A percentile compares a stretch with the other conserved stretches of the same genome.
Evolutionary conservation across 352 stramenopile species (phyloP).

Genomic region (Paralagenidium karlingii): DNA sequence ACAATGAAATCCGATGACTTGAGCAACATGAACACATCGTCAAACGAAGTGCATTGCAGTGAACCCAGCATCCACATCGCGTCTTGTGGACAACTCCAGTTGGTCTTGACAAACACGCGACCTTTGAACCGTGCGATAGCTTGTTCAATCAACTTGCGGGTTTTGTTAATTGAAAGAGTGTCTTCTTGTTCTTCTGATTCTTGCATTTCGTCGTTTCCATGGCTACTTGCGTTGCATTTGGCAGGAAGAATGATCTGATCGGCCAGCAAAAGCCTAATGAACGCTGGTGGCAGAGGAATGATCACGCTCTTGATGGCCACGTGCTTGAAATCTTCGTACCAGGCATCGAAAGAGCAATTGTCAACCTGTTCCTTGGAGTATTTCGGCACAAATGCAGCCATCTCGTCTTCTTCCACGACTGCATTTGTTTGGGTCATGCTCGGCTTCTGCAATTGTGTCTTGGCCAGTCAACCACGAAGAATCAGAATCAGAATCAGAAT

Average conservation of each 20-base stretch:
- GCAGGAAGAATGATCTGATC: slow-evolving; percentile 45
- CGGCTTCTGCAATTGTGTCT: no score
- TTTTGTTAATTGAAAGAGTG: slow-evolving; percentile 27
- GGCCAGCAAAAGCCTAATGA: slow-evolving; percentile 47
- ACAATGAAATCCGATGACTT: slow-evolving; percentile 81
- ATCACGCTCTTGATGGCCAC: slow-evolving; percentile 54
- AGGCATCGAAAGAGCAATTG: slow-evolving; percentile 62
- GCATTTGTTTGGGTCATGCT: no score
- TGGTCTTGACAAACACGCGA: slow-evolving; percentile 84
- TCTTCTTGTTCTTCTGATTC: slow-evolving; percentile 13
- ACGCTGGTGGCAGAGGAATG: slow-evolving; percentile 28
- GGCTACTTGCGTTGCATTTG: not conserved
- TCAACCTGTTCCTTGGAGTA: slow-evolving; percentile 67
- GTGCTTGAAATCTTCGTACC: slow-evolving; percentile 44
- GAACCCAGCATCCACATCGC: slow-evolving; percentile 86
- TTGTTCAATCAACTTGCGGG: slow-evolving; percentile 47
- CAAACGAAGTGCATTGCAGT: slow-evolving; percentile 65
- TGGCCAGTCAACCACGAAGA: no score
- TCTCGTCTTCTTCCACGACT: no score
- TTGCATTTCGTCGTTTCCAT: slow-evolving; percentile 5
- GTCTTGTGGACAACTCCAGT: slow-evolving; percentile 90
- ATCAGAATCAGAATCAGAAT: no score
- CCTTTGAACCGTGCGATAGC: slow-evolving; percentile 52
- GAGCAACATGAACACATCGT: slow-evolving; percentile 74
- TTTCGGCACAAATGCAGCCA: no score